phyloP scores from a whole-genome alignment of 1,139 yeast genomes.

The Suhomyces bokatorum region DNA sequence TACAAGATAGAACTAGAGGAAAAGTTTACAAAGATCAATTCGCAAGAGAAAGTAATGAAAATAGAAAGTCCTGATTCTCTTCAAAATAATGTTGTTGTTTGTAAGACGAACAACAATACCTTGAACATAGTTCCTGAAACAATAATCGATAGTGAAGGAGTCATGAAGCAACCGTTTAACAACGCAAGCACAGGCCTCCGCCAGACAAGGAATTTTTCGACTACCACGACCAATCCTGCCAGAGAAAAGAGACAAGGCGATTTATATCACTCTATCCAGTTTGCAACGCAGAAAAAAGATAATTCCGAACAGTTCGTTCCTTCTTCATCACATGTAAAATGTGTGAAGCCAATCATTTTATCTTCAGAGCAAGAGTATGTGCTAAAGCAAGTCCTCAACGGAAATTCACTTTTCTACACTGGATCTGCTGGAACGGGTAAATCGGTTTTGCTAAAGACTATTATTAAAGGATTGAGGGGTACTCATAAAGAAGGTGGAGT shows the following conservation, averaged over 20 bases:
- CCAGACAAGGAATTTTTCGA: constrained; percentile 9
- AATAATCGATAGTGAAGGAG: neutral
- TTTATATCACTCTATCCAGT: constrained; percentile 22
- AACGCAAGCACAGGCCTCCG: neutral
- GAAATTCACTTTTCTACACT: constrained; percentile 73
- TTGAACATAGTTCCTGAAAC: no score
- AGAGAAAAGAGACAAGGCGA: constrained; percentile 6
- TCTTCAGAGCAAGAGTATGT: constrained; percentile 46
- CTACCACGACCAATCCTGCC: constrained; percentile 9
- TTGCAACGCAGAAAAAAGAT: constrained; percentile 22
- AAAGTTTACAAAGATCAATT: neutral
- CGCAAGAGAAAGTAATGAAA: neutral
- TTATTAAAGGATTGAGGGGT: constrained; percentile 59
- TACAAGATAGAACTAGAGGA: constrained; percentile 5
- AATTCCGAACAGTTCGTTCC: constrained; percentile 2
- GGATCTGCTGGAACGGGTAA: constrained; percentile 98
- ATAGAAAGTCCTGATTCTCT: neutral
- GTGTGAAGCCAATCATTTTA: constrained; percentile 38
- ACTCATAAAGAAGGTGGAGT: constrained; percentile 54
- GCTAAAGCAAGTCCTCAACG: constrained; percentile 35
- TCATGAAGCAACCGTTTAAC: neutral
- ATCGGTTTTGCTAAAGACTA: constrained; percentile 69
- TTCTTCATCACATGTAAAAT: constrained; percentile 17
- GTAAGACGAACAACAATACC: no score
- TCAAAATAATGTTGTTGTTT: no score